Evolutionary conservation across 208 protist genomes (phyloP).

Genomic region (Kentomonas sorsogonicus): DNA sequence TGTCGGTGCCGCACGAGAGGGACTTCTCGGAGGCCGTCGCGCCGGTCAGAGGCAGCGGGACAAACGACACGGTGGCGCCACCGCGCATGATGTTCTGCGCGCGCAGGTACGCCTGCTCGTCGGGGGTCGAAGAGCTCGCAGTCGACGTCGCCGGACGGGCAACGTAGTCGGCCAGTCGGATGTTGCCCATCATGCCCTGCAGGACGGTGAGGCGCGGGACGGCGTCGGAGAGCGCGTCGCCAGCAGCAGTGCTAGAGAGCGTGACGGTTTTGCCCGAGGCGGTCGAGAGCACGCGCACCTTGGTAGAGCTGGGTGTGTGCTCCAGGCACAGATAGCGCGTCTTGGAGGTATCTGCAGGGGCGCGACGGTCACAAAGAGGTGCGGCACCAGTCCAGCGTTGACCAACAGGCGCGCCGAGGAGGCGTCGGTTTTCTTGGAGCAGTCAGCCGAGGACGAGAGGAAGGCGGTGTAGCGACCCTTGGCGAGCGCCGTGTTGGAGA

Average conservation of each 20-base stretch:
- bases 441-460: conserved; percentile 30
- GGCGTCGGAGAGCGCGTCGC: background rate
- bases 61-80: too few species aligned
- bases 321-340: conserved; percentile 6
- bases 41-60: too few species aligned
- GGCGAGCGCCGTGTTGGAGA: conserved; percentile 34
- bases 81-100: too few species aligned
- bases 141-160: too few species aligned
- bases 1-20: too few species aligned
- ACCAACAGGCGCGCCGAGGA: too few species aligned
- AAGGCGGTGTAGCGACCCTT: conserved; percentile 34
- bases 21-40: too few species aligned
- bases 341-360: background rate
- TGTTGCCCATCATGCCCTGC: conserved; percentile 37
- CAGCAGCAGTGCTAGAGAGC: background rate
- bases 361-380: background rate
- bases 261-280: background rate
- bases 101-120: too few species aligned
- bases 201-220: conserved; percentile 27
- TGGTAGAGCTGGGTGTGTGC: background rate
- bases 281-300: background rate
- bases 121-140: too few species aligned
- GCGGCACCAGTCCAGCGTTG: too few species aligned
- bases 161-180: conserved; percentile 30
- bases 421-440: conserved; percentile 17